These are phyloP conservation scores for Pterula multifida DNA, from an alignment of 1,284 basidiomycete species.

Conservation along the genomic window DNA sequence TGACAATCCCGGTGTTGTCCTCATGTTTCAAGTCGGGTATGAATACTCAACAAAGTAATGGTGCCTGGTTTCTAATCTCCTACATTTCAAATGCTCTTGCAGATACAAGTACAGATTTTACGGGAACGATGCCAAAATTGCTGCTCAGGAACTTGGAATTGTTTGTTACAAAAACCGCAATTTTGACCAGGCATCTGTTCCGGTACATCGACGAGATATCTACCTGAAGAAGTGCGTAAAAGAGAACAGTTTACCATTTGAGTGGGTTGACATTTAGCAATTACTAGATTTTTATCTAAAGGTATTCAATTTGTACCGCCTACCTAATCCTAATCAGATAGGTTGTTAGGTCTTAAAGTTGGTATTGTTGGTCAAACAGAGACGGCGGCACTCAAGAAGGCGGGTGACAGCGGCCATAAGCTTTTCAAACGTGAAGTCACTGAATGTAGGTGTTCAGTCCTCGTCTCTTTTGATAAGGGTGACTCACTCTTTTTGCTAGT, in stretches of 20 bases:
- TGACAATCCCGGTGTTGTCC: constrained; percentile 62
- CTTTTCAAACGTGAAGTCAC: constrained; percentile 79
- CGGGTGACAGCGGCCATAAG: constrained; percentile 68
- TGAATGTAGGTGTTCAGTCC: constrained; percentile 19
- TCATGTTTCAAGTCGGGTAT: constrained; percentile 83
- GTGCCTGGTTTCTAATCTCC: background rate
- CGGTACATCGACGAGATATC: constrained; percentile 69
- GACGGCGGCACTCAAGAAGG: constrained; percentile 92
- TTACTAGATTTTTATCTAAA: constrained; percentile 3
- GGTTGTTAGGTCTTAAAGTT: constrained; percentile 75
- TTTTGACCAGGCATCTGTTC: constrained; percentile 76
- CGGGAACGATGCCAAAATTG: constrained; percentile 82
- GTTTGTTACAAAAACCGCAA: constrained; percentile 70
- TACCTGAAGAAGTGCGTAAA: constrained; percentile 77
- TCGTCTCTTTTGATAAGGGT: background rate
- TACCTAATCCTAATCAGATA: background rate
- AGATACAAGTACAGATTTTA: constrained; percentile 78
- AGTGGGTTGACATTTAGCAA: constrained; percentile 4
- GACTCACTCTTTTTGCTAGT: constrained; percentile 21
- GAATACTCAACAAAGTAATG: background rate
- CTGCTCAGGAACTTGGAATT: constrained; percentile 75
- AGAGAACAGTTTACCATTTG: constrained; percentile 12
- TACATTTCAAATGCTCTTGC: background rate
- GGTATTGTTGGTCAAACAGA: constrained; percentile 90
- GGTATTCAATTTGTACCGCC: background rate